Conservation (phyloP, 2,329 filamentous ascomycete species). For the Aspergillus luchuensis region DNA sequence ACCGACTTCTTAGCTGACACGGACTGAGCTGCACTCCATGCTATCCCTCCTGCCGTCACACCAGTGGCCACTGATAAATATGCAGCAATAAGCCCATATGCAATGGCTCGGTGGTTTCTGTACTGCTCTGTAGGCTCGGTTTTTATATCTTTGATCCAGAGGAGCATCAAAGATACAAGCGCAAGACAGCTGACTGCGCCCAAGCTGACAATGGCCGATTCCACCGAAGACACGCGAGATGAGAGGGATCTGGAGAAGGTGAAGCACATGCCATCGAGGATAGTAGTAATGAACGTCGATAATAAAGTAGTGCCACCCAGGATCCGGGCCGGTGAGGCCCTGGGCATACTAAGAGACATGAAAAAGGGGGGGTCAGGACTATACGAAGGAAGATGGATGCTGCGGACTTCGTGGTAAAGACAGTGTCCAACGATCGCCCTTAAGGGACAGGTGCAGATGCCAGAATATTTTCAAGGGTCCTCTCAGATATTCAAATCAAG, state of each 20-base stretch:
- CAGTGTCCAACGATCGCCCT: background rate
- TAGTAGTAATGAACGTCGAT: slow-evolving; percentile 28
- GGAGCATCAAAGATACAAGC: slow-evolving; percentile 22
- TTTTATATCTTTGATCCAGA: slow-evolving; percentile 23
- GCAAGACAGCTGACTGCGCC: slow-evolving; percentile 29
- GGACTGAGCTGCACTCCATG: slow-evolving; percentile 23
- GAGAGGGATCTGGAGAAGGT: slow-evolving; percentile 24
- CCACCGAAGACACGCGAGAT: slow-evolving; percentile 20
- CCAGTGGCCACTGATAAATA: slow-evolving; percentile 32
- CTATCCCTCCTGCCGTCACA: slow-evolving; percentile 32
- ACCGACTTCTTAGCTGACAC: slow-evolving; percentile 8
- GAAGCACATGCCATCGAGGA: slow-evolving; percentile 35
- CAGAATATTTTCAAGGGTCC: background rate
- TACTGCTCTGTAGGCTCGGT: slow-evolving; percentile 13
- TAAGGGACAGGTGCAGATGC: background rate
- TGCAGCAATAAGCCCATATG: slow-evolving; percentile 23
- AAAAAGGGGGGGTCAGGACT: background rate
- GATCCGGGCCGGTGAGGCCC: slow-evolving; percentile 22
- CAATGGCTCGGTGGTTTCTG: slow-evolving; percentile 21
- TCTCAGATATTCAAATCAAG: background rate
- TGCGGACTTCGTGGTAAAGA: background rate
- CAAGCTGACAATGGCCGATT: slow-evolving; percentile 29
- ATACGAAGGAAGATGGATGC: slow-evolving; percentile 1
- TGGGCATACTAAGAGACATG: slow-evolving; percentile 8
- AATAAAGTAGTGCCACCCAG: slow-evolving; percentile 29